Base-by-base conservation (phyloP, 257 asterid genomes). In the Ophiorrhiza pumila region DNA sequence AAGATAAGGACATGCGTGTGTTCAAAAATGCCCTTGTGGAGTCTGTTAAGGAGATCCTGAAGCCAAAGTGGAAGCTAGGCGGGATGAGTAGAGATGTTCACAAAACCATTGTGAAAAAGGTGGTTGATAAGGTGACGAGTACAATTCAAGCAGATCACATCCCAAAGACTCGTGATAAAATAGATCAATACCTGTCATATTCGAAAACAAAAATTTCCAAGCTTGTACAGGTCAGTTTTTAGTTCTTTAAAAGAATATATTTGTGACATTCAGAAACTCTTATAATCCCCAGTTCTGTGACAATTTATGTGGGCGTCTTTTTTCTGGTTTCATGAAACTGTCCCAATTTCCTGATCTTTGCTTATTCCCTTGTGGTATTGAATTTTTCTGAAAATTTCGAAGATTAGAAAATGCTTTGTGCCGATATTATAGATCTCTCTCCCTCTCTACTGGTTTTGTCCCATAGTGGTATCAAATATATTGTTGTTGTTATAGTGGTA, bases 21-120 rank as follows among this genome's bases (percentile, higher is more conserved):
- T 92, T 95, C 76, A 95, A 95, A 80, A 89, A 84, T 78, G 78
- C 96, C 61, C 93, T 95, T 23, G 71, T 95, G 45, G 98, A 92
- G 81, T 82, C 87, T 79, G 98, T 95, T 11, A 95, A 95, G 85
- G 96, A 92, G 72, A 85, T 89, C 58, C 67, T 95, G 77, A 95
- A 90, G 83, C 99, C 99, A 9, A 85, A 81, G 4, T 92, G 99
- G 99, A 95, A 92, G 77, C 95, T 90, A 90, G 99, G 98, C 22
- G 72, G 75, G 57, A 87, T 95, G 99, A 92, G 97, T 83, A 80
- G 97, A 76, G 99, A 95, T 5, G 95, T 77, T 50, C 97, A 95
- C 85, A 95, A 95, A 79, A 89, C 87, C 71, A 78, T 95, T 47
- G 99, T 95, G 86, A 95, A 87, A 83, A 95, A 89, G 84, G 97